phyloP scores from a whole-genome alignment of 192 early-diverging fungal genomes.

The Phlyctochytrium arcticum region DNA sequence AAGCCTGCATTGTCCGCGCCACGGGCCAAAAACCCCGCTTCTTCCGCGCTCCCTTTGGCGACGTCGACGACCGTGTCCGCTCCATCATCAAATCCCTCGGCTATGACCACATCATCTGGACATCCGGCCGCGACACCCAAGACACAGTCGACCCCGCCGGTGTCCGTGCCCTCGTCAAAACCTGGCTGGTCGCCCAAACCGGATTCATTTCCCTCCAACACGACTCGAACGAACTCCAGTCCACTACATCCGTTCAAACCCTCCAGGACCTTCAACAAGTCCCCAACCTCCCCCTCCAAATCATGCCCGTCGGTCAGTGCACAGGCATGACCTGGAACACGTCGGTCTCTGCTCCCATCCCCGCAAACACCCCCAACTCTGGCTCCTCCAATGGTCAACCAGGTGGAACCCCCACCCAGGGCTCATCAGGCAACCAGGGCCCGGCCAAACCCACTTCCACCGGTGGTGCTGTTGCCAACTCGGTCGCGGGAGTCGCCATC shows the following conservation, averaged over 20 bases:
- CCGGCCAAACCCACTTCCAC: too few relatives aligned
- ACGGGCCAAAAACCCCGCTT: slow-evolving; percentile 39
- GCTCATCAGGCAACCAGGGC: too few relatives aligned
- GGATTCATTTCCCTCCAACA: slow-evolving; percentile 26
- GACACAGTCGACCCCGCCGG: slow-evolving; percentile 16
- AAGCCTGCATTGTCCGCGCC: slow-evolving; percentile 32
- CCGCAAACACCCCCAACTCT: too few relatives aligned
- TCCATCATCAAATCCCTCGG: slow-evolving; percentile 57
- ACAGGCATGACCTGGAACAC: too few relatives aligned
- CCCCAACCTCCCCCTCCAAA: slow-evolving; percentile 11
- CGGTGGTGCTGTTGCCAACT: too few relatives aligned
- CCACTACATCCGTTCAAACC: background rate
- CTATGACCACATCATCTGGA: slow-evolving; percentile 37
- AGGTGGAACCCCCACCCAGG: too few relatives aligned
- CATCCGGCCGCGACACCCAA: background rate
- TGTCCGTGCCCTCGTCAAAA: slow-evolving; percentile 10
- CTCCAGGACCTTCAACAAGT: background rate
- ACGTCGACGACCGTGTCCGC: slow-evolving; percentile 71
- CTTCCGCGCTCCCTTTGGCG: slow-evolving; percentile 65
- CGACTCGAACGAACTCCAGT: background rate
- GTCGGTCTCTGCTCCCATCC: too few relatives aligned
- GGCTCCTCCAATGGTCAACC: too few relatives aligned
- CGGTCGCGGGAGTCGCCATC: too few relatives aligned
- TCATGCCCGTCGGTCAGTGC: slow-evolving; percentile 16
- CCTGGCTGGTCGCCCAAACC: slow-evolving; percentile 17